Percentiles rank a stretch among this genome's conserved stretches.
Evolutionary conservation across 192 early-diverging fungal genomes (phyloP).

Genomic region (Umbelopsis ramanniana): DNA sequence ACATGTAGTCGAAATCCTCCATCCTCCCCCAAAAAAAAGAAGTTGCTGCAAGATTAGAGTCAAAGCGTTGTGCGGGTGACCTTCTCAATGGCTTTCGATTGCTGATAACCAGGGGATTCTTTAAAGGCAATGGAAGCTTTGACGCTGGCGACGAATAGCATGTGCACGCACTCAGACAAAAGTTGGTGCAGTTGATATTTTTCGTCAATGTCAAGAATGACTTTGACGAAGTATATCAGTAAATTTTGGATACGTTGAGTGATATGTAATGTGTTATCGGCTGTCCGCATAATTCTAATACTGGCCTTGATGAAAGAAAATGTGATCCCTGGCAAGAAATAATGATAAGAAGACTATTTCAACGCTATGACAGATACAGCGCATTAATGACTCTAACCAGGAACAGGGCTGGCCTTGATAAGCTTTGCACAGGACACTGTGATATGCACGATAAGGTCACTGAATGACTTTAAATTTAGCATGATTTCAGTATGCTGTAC

Average conservation of each 20-base stretch:
- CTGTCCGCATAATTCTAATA: background rate
- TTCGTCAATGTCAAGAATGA: slow-evolving; percentile 54
- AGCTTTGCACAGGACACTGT: slow-evolving; percentile 52
- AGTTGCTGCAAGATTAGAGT: background rate
- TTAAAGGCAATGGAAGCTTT: slow-evolving; percentile 61
- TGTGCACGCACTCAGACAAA: slow-evolving; percentile 52
- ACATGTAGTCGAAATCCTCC: too few species aligned
- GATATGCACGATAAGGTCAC: slow-evolving; percentile 45
- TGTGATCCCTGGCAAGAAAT: background rate
- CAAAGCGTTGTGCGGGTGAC: background rate
- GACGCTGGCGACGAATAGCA: slow-evolving; percentile 48
- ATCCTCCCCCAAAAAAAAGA: too few species aligned
- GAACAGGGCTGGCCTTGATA: slow-evolving; percentile 60
- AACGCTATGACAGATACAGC: too few species aligned
- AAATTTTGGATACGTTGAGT: slow-evolving; percentile 42
- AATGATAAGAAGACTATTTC: too few species aligned
- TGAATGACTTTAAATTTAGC: slow-evolving; percentile 2
- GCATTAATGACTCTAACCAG: slow-evolving; percentile 29
- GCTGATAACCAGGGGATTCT: slow-evolving; percentile 51
- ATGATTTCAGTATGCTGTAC: background rate
- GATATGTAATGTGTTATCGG: slow-evolving; percentile 13
- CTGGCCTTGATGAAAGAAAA: slow-evolving; percentile 15
- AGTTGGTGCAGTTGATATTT: slow-evolving; percentile 58
- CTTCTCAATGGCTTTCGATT: background rate
- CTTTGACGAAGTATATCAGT: slow-evolving; percentile 47